Evolutionary conservation across 495 filamentous ascomycete genomes (phyloP), one percentile per base, ranked within the genome.

Genomic region (Daldinia childiae): DNA sequence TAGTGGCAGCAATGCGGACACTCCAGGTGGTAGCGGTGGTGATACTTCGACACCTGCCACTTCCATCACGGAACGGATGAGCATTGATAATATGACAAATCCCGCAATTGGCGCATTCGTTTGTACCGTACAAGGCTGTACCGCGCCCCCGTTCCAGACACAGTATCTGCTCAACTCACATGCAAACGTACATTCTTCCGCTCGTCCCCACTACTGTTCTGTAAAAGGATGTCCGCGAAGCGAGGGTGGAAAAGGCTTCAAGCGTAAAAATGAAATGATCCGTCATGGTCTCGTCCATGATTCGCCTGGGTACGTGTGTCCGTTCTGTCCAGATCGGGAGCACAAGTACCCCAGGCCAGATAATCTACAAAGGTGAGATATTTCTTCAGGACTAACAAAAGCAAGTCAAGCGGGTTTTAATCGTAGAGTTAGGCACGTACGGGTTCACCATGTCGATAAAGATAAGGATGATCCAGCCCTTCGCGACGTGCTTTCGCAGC

Each of bases 211-310:
- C 79, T 98, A 94, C 75, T 99, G 96, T 78, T 89, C 93, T 0
- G 89, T 97, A 14, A 84, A 87, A 30, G 90, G 87, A 1, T 99
- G 95, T 79, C 82, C 92, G 21, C 88, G 95, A 34, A 89, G 87
- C 6, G 87, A 92, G 68, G 92, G 91, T 14, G 95, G 95, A 15
- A 97, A 93, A 79, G 95, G 96, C 0, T 99, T 99, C 85, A 99
- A 99, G 79, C 89, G 96, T 43, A 98, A 99, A 80, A 99, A 99
- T 73, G 96, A 99, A 81, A 98, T 99, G 96, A 97, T 98, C 66
- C 87, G 95, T 19, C 95, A 99, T 82, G 94, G 95, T 4, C 85
- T 99, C 1, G 95, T 99, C 2, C 95, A 99, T 74, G 90, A 93
- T 64, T 97, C 93, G 7, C 95, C 95, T 11, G 95, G 96, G 68